Percentiles rank a stretch among this genome's conserved stretches.
These are phyloP conservation scores for Sordaria brevicollis DNA, from an alignment of 495 filamentous ascomycete genomes.

Conservation along the genomic window DNA sequence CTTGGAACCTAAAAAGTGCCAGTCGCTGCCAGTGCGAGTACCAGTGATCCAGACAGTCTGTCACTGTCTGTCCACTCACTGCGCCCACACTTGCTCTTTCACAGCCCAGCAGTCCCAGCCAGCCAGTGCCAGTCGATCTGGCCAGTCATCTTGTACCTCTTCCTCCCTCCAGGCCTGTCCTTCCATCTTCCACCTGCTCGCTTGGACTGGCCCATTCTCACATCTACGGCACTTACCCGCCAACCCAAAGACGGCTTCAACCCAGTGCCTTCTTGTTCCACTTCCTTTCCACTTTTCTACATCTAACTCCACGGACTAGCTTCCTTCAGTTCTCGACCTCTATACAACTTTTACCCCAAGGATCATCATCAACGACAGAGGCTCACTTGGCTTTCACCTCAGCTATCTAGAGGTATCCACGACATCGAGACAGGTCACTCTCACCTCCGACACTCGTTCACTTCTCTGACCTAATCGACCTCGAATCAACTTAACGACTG, in stretches of 20 bases:
- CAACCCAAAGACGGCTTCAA: neutral
- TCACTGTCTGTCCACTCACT: neutral
- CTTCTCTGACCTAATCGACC: neutral
- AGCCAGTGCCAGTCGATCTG: neutral
- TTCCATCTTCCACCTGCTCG: neutral
- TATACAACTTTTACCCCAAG: neutral
- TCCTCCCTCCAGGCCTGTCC: neutral
- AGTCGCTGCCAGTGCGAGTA: neutral
- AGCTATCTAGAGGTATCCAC: neutral
- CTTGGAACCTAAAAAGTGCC: neutral
- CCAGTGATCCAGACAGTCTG: neutral
- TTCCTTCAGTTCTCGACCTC: neutral
- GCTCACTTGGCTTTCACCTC: neutral
- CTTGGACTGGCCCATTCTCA: neutral
- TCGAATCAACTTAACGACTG: neutral
- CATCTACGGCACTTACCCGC: neutral
- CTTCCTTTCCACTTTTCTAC: neutral
- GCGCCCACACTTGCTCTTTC: neutral
- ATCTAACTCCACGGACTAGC: neutral
- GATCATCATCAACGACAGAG: neutral
- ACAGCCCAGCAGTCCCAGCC: neutral
- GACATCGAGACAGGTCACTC: neutral
- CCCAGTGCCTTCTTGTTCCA: neutral
- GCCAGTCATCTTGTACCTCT: constrained; percentile 1
- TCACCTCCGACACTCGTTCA: neutral